Conservation (phyloP, 1,284 basidiomycete species). For the Apiotrichum siamense region DNA sequence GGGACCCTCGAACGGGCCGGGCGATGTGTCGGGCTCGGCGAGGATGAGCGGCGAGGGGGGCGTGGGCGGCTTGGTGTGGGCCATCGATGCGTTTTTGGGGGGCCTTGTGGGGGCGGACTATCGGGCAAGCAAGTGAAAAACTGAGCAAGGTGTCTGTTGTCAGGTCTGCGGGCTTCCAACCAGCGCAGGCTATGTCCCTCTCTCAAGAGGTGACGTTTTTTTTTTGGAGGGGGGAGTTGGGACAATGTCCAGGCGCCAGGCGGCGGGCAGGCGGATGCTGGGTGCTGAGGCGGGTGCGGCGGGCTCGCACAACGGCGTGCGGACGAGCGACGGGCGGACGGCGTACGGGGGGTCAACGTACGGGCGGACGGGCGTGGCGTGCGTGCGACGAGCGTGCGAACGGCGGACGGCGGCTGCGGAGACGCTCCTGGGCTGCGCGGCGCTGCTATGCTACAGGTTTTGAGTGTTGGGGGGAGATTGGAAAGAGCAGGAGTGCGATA, state of each 20-base stretch:
- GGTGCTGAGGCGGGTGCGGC: neutral
- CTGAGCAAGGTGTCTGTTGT: neutral
- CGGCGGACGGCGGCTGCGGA: neutral
- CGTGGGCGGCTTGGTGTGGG: conserved; percentile 11
- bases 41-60: conserved; percentile 19
- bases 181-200: no score
- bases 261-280: no score
- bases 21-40: conserved; percentile 27
- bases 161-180: no score
- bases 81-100: conserved; percentile 9
- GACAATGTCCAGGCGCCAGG: no score
- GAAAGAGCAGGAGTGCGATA: neutral
- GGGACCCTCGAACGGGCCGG: conserved; percentile 53
- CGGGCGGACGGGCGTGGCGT: conserved; percentile 5
- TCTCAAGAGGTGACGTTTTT: no score
- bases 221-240: no score
- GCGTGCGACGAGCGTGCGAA: conserved; percentile 4
- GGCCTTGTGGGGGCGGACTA: neutral
- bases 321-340: conserved; percentile 5
- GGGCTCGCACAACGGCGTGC: conserved; percentile 1
- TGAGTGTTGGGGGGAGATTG: neutral
- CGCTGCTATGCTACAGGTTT: conserved; percentile 1
- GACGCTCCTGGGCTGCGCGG: conserved; percentile 1
- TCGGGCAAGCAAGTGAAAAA: neutral
- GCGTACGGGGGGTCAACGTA: neutral